phyloP scores from a whole-genome alignment of 108 stramenopile species.

The Epithemia pelagica region DNA sequence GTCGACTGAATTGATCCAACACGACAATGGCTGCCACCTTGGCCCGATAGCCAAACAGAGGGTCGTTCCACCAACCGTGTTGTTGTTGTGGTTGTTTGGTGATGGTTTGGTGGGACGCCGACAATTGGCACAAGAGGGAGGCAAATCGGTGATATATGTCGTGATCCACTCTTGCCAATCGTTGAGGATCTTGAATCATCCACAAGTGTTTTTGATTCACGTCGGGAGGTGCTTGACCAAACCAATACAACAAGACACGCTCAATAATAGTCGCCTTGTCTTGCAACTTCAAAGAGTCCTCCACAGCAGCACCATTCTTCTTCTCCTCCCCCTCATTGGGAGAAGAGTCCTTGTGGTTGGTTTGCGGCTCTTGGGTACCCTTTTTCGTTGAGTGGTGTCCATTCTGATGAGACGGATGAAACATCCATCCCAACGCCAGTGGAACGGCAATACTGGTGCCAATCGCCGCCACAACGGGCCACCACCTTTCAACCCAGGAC shows the following conservation, averaged over 20 bases:
- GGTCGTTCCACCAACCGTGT: conserved; percentile 34
- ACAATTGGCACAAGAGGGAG: neutral
- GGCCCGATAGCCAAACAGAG: conserved; percentile 56
- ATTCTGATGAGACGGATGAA: too few species aligned
- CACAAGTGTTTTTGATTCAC: conserved; percentile 68
- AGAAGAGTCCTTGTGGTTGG: too few species aligned
- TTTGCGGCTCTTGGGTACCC: too few species aligned
- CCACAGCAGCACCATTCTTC: too few species aligned
- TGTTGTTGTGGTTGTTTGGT: conserved; percentile 21
- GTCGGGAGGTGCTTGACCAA: conserved; percentile 67
- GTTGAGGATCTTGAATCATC: conserved; percentile 66
- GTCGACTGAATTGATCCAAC: conserved; percentile 79
- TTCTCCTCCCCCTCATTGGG: too few species aligned
- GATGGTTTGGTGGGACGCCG: neutral
- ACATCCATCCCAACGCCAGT: too few species aligned
- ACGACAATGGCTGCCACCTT: conserved; percentile 81
- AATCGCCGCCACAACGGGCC: too few species aligned
- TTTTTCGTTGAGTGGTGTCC: too few species aligned
- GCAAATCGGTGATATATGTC: neutral
- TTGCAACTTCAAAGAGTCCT: too few species aligned
- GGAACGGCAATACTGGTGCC: too few species aligned
- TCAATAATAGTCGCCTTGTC: conserved; percentile 39
- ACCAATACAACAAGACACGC: conserved; percentile 65
- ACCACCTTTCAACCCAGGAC: too few species aligned
- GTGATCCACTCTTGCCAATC: neutral